These are phyloP conservation scores for Suhomyces anneliseae DNA, from an alignment of 1,139 yeast genomes.

Conservation along the genomic window DNA sequence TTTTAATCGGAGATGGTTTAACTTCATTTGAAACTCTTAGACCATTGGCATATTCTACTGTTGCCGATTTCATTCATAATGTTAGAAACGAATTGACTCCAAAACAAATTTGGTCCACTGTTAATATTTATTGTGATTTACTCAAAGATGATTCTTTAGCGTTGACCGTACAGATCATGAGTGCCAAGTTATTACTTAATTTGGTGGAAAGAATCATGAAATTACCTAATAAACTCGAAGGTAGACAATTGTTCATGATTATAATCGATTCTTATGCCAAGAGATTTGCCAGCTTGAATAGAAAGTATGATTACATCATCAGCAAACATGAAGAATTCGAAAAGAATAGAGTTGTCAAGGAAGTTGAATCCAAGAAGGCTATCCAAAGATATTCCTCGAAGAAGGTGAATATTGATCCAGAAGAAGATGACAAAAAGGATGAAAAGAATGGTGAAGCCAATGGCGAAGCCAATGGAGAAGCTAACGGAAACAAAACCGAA, in stretches of 20 bases:
- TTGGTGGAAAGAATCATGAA: constrained; percentile 87
- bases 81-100: constrained; percentile 84
- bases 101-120: constrained; percentile 86
- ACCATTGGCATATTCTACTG: constrained; percentile 92
- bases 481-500: constrained; percentile 13
- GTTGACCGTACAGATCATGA: constrained; percentile 92
- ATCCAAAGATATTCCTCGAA: constrained; percentile 41
- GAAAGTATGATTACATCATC: constrained; percentile 68
- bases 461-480: constrained; percentile 8
- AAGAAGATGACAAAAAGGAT: constrained; percentile 8
- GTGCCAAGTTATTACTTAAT: constrained; percentile 86
- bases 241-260: constrained; percentile 76
- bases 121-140: constrained; percentile 76
- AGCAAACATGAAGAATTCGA: constrained; percentile 60
- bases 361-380: constrained; percentile 44
- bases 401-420: constrained; percentile 18
- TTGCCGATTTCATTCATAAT: constrained; percentile 93
- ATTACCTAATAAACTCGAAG: constrained; percentile 78
- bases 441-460: constrained; percentile 8
- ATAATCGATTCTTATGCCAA: constrained; percentile 88
- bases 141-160: constrained; percentile 83
- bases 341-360: constrained; percentile 40
- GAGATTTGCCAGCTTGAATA: constrained; percentile 73
- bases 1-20: constrained; percentile 88
- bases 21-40: constrained; percentile 85